Evolutionary conservation across 2,329 filamentous ascomycete genomes (phyloP).

Genomic region (Verticillium longisporum): DNA sequence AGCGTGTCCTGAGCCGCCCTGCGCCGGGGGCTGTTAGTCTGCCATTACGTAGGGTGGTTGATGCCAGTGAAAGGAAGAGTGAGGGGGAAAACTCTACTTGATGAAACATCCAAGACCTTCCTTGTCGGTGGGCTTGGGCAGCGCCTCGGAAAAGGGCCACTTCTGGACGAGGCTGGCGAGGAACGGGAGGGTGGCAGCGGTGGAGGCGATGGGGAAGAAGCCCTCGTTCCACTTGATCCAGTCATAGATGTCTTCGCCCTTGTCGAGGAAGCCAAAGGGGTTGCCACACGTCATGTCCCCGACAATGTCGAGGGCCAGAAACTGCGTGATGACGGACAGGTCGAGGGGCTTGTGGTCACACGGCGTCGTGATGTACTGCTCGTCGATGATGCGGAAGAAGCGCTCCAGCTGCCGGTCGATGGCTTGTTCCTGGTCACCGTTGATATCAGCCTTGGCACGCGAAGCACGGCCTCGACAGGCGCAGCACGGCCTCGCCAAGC

Average conservation of each 20-base stretch:
- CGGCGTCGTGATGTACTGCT: slow-evolving; percentile 36
- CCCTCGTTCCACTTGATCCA: slow-evolving; percentile 37
- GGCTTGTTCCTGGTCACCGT: slow-evolving; percentile 25
- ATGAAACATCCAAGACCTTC: slow-evolving; percentile 31
- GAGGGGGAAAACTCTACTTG: slow-evolving; percentile 18
- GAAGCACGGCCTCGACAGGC: neutral
- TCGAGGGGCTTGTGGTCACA: slow-evolving; percentile 31
- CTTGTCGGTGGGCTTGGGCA: slow-evolving; percentile 28
- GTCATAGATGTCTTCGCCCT: slow-evolving; percentile 39
- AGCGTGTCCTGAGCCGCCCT: neutral
- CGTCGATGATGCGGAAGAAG: slow-evolving; percentile 37
- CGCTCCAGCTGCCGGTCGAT: slow-evolving; percentile 29
- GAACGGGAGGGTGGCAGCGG: slow-evolving; percentile 27
- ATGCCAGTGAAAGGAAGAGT: too few species aligned
- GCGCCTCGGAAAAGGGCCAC: slow-evolving; percentile 26
- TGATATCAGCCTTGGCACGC: neutral
- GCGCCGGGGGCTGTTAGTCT: slow-evolving; percentile 9
- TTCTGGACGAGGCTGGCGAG: slow-evolving; percentile 24
- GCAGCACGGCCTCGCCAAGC: too few species aligned
- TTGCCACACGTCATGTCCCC: slow-evolving; percentile 44
- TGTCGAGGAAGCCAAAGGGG: slow-evolving; percentile 42
- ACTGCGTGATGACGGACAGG: slow-evolving; percentile 41
- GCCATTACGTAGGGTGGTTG: too few species aligned
- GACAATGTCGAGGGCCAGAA: slow-evolving; percentile 48
- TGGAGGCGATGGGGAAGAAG: slow-evolving; percentile 28